Conservation (phyloP, 192 early-diverging fungal species). For the Entophlyctis luteolus region DNA sequence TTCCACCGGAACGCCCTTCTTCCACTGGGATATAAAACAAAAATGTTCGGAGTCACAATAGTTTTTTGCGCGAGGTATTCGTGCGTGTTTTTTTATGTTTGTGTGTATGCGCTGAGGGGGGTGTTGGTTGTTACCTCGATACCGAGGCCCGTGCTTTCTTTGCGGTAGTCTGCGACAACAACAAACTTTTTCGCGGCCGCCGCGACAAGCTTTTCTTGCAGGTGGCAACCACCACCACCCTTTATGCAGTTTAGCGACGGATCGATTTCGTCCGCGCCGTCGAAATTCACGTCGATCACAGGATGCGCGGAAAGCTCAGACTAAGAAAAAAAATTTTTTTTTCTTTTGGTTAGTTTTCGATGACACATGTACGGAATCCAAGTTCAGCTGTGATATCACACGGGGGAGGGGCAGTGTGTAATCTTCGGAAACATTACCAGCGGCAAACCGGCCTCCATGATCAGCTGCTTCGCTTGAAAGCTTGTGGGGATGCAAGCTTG, state of each 20-base stretch:
- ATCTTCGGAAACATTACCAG: constrained; percentile 43
- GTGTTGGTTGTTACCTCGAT: constrained; percentile 47
- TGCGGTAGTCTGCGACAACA: constrained; percentile 86
- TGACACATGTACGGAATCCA: background rate
- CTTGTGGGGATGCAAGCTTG: constrained; percentile 82
- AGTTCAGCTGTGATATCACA: background rate
- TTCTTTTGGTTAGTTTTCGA: background rate
- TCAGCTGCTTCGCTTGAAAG: constrained; percentile 85
- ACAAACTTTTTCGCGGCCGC: constrained; percentile 76
- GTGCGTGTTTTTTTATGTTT: too few relatives aligned
- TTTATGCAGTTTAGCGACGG: constrained; percentile 86
- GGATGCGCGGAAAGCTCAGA: constrained; percentile 58
- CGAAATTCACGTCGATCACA: constrained; percentile 82
- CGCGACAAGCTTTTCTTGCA: constrained; percentile 92
- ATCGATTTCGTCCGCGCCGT: constrained; percentile 84
- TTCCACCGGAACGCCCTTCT: constrained; percentile 84
- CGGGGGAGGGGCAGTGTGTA: background rate
- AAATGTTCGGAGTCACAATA: background rate
- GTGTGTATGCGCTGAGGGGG: background rate
- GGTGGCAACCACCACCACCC: constrained; percentile 89
- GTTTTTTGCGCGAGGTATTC: too few relatives aligned
- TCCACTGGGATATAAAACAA: constrained; percentile 59
- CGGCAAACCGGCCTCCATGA: constrained; percentile 75
- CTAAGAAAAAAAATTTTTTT: constrained; percentile 29
- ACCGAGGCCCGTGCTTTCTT: constrained; percentile 73